Base-by-base conservation (phyloP, 768 basidiomycete genomes). In the Termitomyces sp. region DNA sequence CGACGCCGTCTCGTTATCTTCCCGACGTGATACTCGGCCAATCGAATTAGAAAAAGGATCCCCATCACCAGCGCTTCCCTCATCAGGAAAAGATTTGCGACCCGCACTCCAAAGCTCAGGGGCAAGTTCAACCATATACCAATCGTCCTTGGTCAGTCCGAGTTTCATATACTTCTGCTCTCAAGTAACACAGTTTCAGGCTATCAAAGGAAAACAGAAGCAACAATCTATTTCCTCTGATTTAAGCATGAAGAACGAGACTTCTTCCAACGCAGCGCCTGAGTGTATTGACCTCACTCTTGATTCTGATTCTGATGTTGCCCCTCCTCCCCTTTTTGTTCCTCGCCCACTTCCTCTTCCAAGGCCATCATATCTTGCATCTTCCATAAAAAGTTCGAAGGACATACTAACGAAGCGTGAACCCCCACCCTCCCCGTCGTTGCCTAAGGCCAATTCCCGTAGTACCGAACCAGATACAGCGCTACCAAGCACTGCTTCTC, bases 241-340 rank as follows among this genome's bases (percentile, higher is more conserved):
- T 8, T 48, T 14, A 48, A 48, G 4, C 15, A 47, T 31, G 3
- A 36, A 37, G 29, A 7, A 10, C 9, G 5, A 48, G n/a, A 36
- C n/a, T 12, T 53, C 31, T 29, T 55, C 57, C 20, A 14, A 31
- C 14, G 31, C 9, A 49, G 11, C n/a, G n/a, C 11, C 38, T 29
- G 20, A 47, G 6, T 53, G 20, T 43, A 56, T 65, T 14, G 60
- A 65, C 57, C 63, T 64, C 31, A 64, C 63, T 25, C 20, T 49
- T 31, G 55, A 57, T 45, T 59, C 64, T 37, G 64, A 61, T 36
- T 43, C 49, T 1, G 60, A 58, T n/a, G 36, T 32, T n/a, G 25
- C n/a, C n/a, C 1, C 56, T 49, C 36, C 56, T 17, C 40, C 46
- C 36, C 38, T 42, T 37, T 57, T 56, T 34, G 20, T 11, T 20